Base-by-base conservation (phyloP, 129 eudicot genomes). In the Lactuca sativa region DNA sequence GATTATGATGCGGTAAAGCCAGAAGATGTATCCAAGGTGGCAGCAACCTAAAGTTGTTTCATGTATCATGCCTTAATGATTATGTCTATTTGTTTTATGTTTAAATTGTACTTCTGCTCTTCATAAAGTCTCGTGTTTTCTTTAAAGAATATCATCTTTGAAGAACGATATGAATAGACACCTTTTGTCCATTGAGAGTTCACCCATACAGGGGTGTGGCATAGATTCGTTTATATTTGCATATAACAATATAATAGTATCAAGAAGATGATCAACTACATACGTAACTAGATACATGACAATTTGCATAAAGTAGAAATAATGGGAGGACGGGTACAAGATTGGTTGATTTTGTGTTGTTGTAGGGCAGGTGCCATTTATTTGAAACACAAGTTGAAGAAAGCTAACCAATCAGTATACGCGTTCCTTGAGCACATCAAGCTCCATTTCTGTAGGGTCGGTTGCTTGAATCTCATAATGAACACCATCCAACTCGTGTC, bases 391-490 rank as follows among this genome's bases (percentile, higher is more conserved):
- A 47, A 66, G 56, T 62, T 73, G 57, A 61, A 68, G 70, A 77
- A 41, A 69, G 70, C 49, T 41, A 69, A 62, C 75, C 55, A 16
- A 62, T 62, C 71, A 90, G 77, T 84, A 75, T 30, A 82, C 91
- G 6, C 95, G 95, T 21, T 85, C 89, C 72, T 69, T 81, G 38
- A 90, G 79, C 49, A 87, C 95, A 6, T 85, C 85, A 78, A 90
- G 89, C 56, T 90, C 95, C 91, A 90, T 83, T 47, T 87, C 95
- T 5, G 91, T 66, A 53, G 97, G 89, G 48, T 90, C 95, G 13
- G 97, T 90, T 0, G 97, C 95, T 76, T 87, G 97, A 81, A 87
- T 90, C 77, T 90, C 95, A 48, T 81, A 87, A 75, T 90, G 89
- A 33, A 90, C 71, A 11, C 97, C 97, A 75, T 90, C 91, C 65